Conservation (phyloP, 345 rosid genomes). For the Eucalyptus urophylla region DNA sequence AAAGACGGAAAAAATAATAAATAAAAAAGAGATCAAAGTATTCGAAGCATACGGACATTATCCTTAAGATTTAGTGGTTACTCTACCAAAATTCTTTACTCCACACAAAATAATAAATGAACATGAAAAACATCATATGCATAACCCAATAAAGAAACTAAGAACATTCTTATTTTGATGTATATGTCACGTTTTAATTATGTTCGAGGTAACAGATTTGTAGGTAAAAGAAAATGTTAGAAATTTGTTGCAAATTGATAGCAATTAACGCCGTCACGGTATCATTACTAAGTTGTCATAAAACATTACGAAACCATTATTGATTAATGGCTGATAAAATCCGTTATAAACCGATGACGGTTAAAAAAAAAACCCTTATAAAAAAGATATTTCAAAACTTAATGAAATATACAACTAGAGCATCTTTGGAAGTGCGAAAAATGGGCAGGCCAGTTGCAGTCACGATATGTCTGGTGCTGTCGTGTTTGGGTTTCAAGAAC, state of each 20-base stretch:
- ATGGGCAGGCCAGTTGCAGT: background rate
- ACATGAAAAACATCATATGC: no score
- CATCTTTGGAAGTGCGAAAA: background rate
- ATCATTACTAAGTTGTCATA: no score
- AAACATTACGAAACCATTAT: background rate
- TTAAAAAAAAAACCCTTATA: no score
- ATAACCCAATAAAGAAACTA: background rate
- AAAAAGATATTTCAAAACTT: background rate
- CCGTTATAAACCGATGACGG: background rate
- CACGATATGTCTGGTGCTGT: background rate
- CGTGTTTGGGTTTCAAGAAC: background rate
- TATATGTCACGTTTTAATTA: no score
- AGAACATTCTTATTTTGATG: background rate
- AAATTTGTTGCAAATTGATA: no score
- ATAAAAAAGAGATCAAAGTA: fast-evolving
- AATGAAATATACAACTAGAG: background rate
- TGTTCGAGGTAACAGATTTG: no score
- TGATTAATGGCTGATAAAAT: background rate
- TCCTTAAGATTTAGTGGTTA: no score
- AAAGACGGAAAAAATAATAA: fast-evolving
- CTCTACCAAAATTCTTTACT: no score
- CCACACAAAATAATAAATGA: no score
- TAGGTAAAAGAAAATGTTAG: no score
- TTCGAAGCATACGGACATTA: no score
- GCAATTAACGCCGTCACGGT: no score